phyloP scores from a whole-genome alignment of 306 rosid genomes.

The Myrica gale region DNA sequence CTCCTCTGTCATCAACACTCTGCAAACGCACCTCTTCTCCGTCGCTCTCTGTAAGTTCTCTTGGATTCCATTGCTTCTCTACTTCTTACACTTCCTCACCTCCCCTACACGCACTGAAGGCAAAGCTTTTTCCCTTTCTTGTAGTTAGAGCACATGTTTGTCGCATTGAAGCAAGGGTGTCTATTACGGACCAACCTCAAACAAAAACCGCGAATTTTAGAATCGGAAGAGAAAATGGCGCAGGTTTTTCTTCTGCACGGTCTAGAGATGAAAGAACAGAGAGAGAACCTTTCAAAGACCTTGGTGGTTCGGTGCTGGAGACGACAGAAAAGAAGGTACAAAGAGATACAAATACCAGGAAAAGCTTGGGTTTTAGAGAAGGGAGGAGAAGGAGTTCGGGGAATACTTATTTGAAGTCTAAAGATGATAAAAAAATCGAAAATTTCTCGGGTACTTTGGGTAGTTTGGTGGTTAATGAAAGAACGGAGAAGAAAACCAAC shows the following conservation, averaged over 20 bases:
- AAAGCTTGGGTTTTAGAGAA: conserved; percentile 30
- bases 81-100: conserved; percentile 35
- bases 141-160: conserved; percentile 22
- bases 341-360: conserved; percentile 29
- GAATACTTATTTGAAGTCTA: conserved; percentile 26
- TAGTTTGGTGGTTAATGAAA: conserved; percentile 23
- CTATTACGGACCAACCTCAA: conserved; percentile 30
- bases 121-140: conserved; percentile 23
- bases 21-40: conserved; percentile 37
- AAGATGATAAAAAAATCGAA: conserved; percentile 7
- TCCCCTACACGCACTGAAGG: conserved; percentile 31
- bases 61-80: conserved; percentile 18
- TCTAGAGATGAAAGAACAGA: conserved; percentile 21
- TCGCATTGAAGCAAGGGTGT: conserved; percentile 29
- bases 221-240: conserved; percentile 17
- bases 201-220: conserved; percentile 25
- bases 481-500: conserved; percentile 19
- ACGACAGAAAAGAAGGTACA: conserved; percentile 25
- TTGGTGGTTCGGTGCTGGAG: conserved; percentile 39
- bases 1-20: conserved; percentile 42
- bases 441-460: conserved; percentile 25
- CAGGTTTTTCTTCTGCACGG: conserved; percentile 37
- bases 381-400: conserved; percentile 32
- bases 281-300: conserved; percentile 33
- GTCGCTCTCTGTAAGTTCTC: conserved; percentile 42